phyloP scores from a whole-genome alignment of 805 yeast species.

The Ogataea nonfermentans region DNA sequence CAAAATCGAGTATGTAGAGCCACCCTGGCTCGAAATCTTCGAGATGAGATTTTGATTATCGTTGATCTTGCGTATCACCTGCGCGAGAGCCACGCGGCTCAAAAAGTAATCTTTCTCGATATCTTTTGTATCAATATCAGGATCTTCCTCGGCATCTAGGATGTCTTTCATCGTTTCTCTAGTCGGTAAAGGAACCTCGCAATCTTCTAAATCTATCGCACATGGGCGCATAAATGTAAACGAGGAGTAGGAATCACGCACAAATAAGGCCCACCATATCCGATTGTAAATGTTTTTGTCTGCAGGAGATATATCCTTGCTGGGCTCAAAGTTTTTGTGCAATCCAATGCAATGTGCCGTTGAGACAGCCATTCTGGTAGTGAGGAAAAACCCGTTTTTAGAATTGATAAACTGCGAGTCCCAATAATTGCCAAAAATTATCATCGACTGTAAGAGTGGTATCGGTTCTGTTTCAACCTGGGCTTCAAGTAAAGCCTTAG shows the following conservation, averaged over 20 bases:
- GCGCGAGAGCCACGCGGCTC: conserved; percentile 60
- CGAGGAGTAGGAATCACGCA: conserved; percentile 63
- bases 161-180: conserved; percentile 63
- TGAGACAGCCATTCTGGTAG: conserved; percentile 62
- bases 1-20: conserved; percentile 33
- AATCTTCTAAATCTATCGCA: conserved; percentile 64
- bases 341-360: conserved; percentile 76
- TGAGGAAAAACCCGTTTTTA: conserved; percentile 56
- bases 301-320: conserved; percentile 10
- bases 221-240: conserved; percentile 73
- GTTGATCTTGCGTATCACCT: conserved; percentile 59
- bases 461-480: conserved; percentile 66
- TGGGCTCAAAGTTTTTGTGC: conserved; percentile 45
- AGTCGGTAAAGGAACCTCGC: conserved; percentile 75
- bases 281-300: conserved; percentile 53
- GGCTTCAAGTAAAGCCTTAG: conserved; percentile 71
- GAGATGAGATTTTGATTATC: conserved; percentile 14
- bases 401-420: conserved; percentile 71
- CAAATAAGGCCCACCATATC: conserved; percentile 76
- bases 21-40: conserved; percentile 37
- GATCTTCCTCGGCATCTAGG: conserved; percentile 42
- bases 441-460: conserved; percentile 56
- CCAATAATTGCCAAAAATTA: conserved; percentile 67
- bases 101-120: conserved; percentile 43
- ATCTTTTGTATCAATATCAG: conserved; percentile 13